These are phyloP conservation scores for Stemphylium beticola DNA, from an alignment of 2,329 filamentous ascomycete genomes.

Conservation along the genomic window DNA sequence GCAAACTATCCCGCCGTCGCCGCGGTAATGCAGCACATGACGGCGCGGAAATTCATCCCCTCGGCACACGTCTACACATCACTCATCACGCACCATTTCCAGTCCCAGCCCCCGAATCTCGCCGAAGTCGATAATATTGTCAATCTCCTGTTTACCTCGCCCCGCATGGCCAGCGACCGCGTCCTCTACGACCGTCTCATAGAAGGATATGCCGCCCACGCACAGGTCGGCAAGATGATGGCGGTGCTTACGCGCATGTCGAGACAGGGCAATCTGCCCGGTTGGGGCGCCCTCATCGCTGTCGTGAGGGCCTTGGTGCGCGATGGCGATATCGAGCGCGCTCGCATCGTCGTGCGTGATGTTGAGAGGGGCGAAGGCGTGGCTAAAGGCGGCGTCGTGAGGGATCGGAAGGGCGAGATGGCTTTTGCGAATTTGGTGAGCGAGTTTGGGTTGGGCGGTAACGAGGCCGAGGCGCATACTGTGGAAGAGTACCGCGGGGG, in stretches of 20 bases:
- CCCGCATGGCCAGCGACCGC: conserved; percentile 54
- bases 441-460: conserved; percentile 15
- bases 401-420: conserved; percentile 12
- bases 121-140: conserved; percentile 67
- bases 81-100: conserved; percentile 71
- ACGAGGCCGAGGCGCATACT: conserved; percentile 10
- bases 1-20: conserved; percentile 60
- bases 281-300: conserved; percentile 50
- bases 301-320: conserved; percentile 49
- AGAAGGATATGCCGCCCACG: conserved; percentile 66
- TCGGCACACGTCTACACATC: conserved; percentile 76
- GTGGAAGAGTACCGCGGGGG: conserved; percentile 13
- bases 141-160: conserved; percentile 47
- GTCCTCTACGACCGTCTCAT: conserved; percentile 74
- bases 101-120: conserved; percentile 63
- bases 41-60: conserved; percentile 57
- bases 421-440: conserved; percentile 26
- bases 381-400: conserved; percentile 28
- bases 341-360: conserved; percentile 47
- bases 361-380: conserved; percentile 43
- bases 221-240: conserved; percentile 57
- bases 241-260: conserved; percentile 50
- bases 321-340: conserved; percentile 43
- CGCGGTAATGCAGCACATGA: conserved; percentile 69
- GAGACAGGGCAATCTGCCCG: conserved; percentile 49